Evolutionary conservation across 106 monocot genomes (phyloP), one percentile per base, ranked within the genome.

Genomic region (Acorus calamus): DNA sequence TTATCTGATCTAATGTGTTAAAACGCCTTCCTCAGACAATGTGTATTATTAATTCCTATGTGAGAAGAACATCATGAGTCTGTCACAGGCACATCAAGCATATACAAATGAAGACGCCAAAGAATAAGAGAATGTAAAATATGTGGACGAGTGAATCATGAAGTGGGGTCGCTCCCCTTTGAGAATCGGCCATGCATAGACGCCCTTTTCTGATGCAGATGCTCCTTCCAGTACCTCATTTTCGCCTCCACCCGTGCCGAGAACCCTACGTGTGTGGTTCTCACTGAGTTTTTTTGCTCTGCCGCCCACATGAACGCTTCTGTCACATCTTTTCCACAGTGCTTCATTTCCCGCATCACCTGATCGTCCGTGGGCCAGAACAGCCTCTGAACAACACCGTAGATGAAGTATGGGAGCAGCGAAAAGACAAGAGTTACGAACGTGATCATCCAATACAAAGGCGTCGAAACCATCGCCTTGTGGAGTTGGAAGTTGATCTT

Each of bases 341-440:
- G 47, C 51, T 69, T 60, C 69, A 69, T 69, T 50, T 69, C 69
- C 12, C 60, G 69, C n/a, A 69, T 49, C 42, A 69, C 58, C 48
- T 69, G 59, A 42, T 69, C 69, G 52, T 69, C 69, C 59, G 47
- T 69, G n/a, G 69, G 69, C 47, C 60, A 69, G 28, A 69, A 69
- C 59, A 56, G 45, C 50, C 51, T 59, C 57, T 69, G 69, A 43
- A 69, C 51, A 61, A 70, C 28, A 28, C 28, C 28, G 28, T 28
- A 28, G 28, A 28, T 28, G 28, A 28, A 28, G 61, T 70, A 70
- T 11, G 70, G 70, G 47, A 70, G 70, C 43, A 70, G 52, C 13
- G 60, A 51, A 3, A 46, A 5, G 4, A 60, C 10, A 2, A 70
- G 61, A 8, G 53, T 47, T 8, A 70, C 4, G 7, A 60, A 42